Percentiles rank a stretch among this genome's conserved stretches.
These are phyloP conservation scores for Emmonsiellopsis sp. DNA, from an alignment of 2,329 filamentous ascomycete genomes.

Conservation along the genomic window DNA sequence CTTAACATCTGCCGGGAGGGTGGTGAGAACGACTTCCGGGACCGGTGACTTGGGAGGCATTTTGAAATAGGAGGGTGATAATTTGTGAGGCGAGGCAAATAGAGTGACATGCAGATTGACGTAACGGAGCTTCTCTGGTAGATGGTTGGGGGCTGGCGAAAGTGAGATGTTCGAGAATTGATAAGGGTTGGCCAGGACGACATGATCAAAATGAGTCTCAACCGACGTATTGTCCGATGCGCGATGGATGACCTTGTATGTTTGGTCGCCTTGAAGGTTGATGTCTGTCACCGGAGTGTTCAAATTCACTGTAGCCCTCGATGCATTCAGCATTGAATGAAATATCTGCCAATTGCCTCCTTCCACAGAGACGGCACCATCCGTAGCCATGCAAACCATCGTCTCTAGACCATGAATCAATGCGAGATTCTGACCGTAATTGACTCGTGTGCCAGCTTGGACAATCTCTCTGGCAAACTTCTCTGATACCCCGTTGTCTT, in stretches of 20 bases:
- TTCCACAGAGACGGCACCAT: slow-evolving; percentile 66
- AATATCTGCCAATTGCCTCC: slow-evolving; percentile 97
- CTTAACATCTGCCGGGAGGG: slow-evolving; percentile 50
- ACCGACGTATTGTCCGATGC: slow-evolving; percentile 14
- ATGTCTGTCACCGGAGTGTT: slow-evolving; percentile 61
- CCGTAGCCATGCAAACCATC: slow-evolving; percentile 85
- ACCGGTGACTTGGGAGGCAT: slow-evolving; percentile 43
- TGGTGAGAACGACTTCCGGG: slow-evolving; percentile 74
- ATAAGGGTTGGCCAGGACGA: slow-evolving; percentile 74
- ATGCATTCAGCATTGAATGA: slow-evolving; percentile 61
- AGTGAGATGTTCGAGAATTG: slow-evolving; percentile 66
- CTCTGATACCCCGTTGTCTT: slow-evolving; percentile 55
- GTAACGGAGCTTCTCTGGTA: slow-evolving; percentile 74
- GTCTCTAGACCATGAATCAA: slow-evolving; percentile 81
- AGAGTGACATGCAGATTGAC: slow-evolving; percentile 81
- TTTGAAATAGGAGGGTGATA: slow-evolving; percentile 66
- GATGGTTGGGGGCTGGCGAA: slow-evolving; percentile 30
- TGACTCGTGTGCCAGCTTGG: slow-evolving; percentile 84
- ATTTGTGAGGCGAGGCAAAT: slow-evolving; percentile 65
- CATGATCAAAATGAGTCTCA: slow-evolving; percentile 55
- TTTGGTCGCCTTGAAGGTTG: slow-evolving; percentile 26
- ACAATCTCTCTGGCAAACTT: slow-evolving; percentile 71
- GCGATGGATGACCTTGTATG: slow-evolving; percentile 35
- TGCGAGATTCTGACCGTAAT: slow-evolving; percentile 85
- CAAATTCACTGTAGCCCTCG: slow-evolving; percentile 51